Percentiles rank a stretch among this genome's conserved stretches.
Evolutionary conservation across 495 filamentous ascomycete genomes (phyloP).

Genomic region (Aspergillus ostianus): DNA sequence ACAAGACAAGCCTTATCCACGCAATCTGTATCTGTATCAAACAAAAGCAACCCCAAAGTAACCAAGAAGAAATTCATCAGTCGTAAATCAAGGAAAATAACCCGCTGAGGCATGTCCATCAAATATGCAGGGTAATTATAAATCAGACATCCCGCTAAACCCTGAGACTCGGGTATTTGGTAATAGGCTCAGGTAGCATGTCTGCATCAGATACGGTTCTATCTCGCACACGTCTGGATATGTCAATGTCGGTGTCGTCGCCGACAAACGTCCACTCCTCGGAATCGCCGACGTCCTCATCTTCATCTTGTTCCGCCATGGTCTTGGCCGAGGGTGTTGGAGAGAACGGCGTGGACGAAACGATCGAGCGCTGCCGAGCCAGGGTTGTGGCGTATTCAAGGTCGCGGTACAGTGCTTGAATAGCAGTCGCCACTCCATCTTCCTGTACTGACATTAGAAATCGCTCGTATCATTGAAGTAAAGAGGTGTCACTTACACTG

Average conservation of each 20-base stretch:
- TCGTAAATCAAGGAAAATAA: background rate
- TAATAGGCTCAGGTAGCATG: constrained; percentile 13
- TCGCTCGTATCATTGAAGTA: background rate
- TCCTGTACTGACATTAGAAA: constrained; percentile 55
- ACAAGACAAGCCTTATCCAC: constrained; percentile 4
- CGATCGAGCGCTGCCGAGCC: constrained; percentile 59
- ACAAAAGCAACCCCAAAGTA: constrained; percentile 10
- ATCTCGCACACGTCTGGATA: constrained; percentile 41
- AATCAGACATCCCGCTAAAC: background rate
- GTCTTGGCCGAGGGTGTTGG: constrained; percentile 37
- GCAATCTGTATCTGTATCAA: constrained; percentile 5
- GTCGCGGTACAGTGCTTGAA: constrained; percentile 92
- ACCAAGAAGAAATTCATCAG: background rate
- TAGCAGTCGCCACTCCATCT: constrained; percentile 81
- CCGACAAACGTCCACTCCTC: constrained; percentile 76
- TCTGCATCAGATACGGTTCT: constrained; percentile 31
- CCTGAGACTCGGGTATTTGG: background rate
- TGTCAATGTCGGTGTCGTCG: constrained; percentile 60
- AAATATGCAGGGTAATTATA: background rate
- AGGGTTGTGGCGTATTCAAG: constrained; percentile 92
- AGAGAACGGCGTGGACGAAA: constrained; percentile 43
- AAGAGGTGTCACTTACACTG: constrained; percentile 55
- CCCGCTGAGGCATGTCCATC: constrained; percentile 1
- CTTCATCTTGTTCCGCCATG: constrained; percentile 34
- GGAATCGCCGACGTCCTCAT: constrained; percentile 43